phyloP scores from a whole-genome alignment of 176 grass and related monocot genomes.

The Avena insularis region DNA sequence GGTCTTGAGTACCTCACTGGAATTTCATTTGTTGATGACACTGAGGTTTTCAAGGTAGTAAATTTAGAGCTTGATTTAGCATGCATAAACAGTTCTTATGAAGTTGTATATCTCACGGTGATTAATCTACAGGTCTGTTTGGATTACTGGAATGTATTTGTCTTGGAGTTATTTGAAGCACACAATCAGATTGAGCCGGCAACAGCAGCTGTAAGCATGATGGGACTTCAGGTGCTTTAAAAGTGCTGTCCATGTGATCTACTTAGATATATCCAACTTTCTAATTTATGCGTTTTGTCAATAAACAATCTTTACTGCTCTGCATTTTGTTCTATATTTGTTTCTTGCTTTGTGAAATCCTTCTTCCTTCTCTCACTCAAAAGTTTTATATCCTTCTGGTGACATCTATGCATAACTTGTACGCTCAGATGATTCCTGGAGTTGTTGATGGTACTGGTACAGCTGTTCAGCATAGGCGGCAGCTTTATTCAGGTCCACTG shows the following conservation, averaged over 20 bases:
- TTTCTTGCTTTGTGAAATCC: slow-evolving; percentile 29
- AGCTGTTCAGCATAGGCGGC: slow-evolving; percentile 81
- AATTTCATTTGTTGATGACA: slow-evolving; percentile 99
- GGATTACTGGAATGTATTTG: slow-evolving; percentile 98
- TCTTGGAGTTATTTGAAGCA: slow-evolving; percentile 95
- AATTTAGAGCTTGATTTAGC: slow-evolving; percentile 31
- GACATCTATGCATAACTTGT: slow-evolving; percentile 14
- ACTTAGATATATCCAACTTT: slow-evolving; percentile 1
- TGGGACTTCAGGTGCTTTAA: slow-evolving; percentile 77
- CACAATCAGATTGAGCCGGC: slow-evolving; percentile 90
- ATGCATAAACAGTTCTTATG: slow-evolving; percentile 3
- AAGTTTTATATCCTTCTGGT: slow-evolving; percentile 24
- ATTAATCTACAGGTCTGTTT: slow-evolving; percentile 76
- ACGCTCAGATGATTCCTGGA: slow-evolving; percentile 70
- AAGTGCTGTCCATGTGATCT: slow-evolving; percentile 1
- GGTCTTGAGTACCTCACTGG: slow-evolving; percentile 96
- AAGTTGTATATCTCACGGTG: slow-evolving; percentile 1
- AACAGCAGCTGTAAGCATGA: slow-evolving; percentile 85
- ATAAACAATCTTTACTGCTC: background rate
- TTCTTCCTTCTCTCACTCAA: slow-evolving; percentile 36
- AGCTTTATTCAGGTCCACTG: slow-evolving; percentile 81
- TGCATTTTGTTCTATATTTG: background rate
- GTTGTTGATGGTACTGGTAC: slow-evolving; percentile 80
- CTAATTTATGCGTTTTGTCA: background rate
- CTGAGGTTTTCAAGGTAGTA: slow-evolving; percentile 97